Evolutionary conservation across 352 stramenopile species (phyloP).

Genomic region (Globisporangium recalcitrans): DNA sequence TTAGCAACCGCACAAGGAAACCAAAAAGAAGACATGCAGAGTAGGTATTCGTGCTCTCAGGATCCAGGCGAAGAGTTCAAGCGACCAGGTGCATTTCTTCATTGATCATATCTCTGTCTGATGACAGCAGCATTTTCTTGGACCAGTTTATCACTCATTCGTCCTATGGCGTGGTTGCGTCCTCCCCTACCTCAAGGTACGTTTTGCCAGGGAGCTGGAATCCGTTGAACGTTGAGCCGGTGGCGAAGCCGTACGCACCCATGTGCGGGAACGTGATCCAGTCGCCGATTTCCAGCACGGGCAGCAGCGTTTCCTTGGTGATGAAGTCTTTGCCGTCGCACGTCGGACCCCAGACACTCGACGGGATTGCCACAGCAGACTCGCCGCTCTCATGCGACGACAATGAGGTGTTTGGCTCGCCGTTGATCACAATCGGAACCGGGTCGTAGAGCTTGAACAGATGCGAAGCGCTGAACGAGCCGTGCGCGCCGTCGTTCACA

Average conservation of each 20-base stretch:
- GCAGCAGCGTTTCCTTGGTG: slow-evolving; percentile 30
- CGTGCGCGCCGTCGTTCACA: slow-evolving; percentile 42
- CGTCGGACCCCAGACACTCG: slow-evolving; percentile 43
- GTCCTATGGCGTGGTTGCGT: neutral
- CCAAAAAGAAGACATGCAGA: neutral
- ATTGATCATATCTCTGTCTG: neutral
- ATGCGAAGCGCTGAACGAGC: slow-evolving; percentile 38
- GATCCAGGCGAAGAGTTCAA: neutral
- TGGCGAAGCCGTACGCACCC: slow-evolving; percentile 54
- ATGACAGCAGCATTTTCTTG: neutral
- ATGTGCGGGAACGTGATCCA: slow-evolving; percentile 51
- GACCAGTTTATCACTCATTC: neutral
- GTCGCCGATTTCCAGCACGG: slow-evolving; percentile 41
- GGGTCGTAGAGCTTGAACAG: slow-evolving; percentile 32
- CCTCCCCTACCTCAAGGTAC: slow-evolving; percentile 30
- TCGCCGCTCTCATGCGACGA: neutral
- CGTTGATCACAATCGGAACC: slow-evolving; percentile 12
- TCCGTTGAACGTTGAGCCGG: slow-evolving; percentile 49
- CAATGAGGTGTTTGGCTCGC: neutral
- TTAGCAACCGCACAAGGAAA: neutral
- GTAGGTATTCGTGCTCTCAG: neutral
- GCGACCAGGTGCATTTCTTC: neutral
- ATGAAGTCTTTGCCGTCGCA: slow-evolving; percentile 52
- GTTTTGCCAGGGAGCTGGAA: slow-evolving; percentile 34
- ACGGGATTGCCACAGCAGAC: slow-evolving; percentile 15